Conservation (phyloP, 2,329 filamentous ascomycete genomes). For the Tricladium varicosporioides region DNA sequence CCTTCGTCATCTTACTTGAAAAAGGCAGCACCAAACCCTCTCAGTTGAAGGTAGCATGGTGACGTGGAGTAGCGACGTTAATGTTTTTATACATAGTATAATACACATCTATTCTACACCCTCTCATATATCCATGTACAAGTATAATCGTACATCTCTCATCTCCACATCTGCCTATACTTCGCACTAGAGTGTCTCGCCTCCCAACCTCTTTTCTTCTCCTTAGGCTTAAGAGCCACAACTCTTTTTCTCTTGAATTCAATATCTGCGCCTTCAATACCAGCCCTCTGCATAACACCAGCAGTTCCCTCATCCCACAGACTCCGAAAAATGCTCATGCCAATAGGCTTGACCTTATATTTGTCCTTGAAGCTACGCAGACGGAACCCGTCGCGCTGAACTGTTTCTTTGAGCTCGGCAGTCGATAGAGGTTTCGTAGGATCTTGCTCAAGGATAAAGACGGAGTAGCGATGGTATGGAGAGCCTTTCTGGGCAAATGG, state of each 20-base stretch:
- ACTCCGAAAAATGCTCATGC: slow-evolving; percentile 83
- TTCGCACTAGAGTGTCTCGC: slow-evolving; percentile 63
- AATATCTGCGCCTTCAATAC: slow-evolving; percentile 72
- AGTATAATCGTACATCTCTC: neutral
- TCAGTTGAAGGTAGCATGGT: no score
- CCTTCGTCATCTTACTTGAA: no score
- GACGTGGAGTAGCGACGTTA: no score
- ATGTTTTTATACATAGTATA: no score
- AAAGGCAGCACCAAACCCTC: no score
- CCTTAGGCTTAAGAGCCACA: slow-evolving; percentile 61
- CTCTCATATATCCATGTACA: no score
- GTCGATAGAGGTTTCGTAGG: slow-evolving; percentile 58
- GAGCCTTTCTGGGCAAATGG: slow-evolving; percentile 86
- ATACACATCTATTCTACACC: no score
- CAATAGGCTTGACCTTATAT: slow-evolving; percentile 69
- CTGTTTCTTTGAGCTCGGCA: slow-evolving; percentile 52
- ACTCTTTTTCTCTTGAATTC: slow-evolving; percentile 82
- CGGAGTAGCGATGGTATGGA: slow-evolving; percentile 83
- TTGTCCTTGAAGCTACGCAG: slow-evolving; percentile 73
- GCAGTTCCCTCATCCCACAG: slow-evolving; percentile 86
- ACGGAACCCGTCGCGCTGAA: slow-evolving; percentile 66
- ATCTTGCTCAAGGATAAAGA: slow-evolving; percentile 81
- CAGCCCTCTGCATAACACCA: slow-evolving; percentile 80
- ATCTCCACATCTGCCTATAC: slow-evolving; percentile 52
- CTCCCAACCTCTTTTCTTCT: slow-evolving; percentile 64